Conservation (phyloP, 2,329 filamentous ascomycete species). For the Tolypocladium inflatum region DNA sequence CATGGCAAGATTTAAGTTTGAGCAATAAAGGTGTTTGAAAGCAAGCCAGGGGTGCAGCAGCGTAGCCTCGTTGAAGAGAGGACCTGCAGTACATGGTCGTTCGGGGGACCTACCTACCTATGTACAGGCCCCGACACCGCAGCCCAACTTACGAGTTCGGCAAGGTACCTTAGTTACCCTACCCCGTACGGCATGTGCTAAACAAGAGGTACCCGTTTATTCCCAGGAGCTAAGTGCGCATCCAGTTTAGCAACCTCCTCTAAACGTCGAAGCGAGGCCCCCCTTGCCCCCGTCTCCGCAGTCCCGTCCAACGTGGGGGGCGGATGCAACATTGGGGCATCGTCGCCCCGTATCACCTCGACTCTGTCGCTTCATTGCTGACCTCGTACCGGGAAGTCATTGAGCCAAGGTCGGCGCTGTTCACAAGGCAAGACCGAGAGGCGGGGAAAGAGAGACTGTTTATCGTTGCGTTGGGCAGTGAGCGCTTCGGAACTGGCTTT, state of each 20-base stretch:
- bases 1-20: background rate
- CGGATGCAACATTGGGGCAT: background rate
- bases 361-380: background rate
- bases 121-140: no score
- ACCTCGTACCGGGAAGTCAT: no score
- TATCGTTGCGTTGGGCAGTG: background rate
- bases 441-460: background rate
- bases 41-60: background rate
- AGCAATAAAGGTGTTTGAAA: background rate
- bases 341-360: background rate
- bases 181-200: no score
- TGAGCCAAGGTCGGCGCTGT: background rate
- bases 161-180: no score
- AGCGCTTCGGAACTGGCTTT: background rate
- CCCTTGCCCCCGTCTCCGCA: background rate
- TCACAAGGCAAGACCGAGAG: background rate
- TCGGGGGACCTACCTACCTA: no score
- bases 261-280: background rate
- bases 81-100: no score
- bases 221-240: background rate
- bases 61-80: no score
- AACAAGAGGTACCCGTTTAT: no score
- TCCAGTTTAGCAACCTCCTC: background rate
- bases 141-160: no score
- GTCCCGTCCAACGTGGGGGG: constrained; percentile 1